A percentile compares a stretch with the other conserved stretches of the same genome.
Conservation (phyloP, 2,329 filamentous ascomycete genomes). For the Paecilomyces sp. region DNA sequence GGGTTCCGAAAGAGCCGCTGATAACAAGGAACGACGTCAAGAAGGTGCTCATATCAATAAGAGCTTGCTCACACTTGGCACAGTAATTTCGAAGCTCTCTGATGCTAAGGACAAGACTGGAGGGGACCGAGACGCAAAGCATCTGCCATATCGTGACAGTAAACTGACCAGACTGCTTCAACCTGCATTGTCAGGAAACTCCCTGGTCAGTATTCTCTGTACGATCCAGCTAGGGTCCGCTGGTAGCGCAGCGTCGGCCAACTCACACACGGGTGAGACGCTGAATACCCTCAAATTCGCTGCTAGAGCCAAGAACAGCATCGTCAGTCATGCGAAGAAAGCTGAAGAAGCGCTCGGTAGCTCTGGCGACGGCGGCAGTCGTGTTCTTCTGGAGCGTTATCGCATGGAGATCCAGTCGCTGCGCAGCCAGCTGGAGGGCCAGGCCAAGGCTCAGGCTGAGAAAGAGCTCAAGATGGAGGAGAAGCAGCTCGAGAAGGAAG, state of each 20-base stretch:
- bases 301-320: slow-evolving; percentile 93
- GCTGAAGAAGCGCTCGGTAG: slow-evolving; percentile 80
- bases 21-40: slow-evolving; percentile 85
- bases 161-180: slow-evolving; percentile 91
- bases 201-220: slow-evolving; percentile 93
- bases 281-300: slow-evolving; percentile 96
- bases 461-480: slow-evolving; percentile 58
- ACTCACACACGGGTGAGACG: slow-evolving; percentile 76
- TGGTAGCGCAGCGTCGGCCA: slow-evolving; percentile 62
- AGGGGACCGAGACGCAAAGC: slow-evolving; percentile 76
- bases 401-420: slow-evolving; percentile 86
- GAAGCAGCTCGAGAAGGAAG: slow-evolving; percentile 72
- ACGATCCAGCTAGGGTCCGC: slow-evolving; percentile 85
- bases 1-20: slow-evolving; percentile 91
- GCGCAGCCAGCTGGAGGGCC: slow-evolving; percentile 70
- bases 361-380: slow-evolving; percentile 72
- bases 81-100: slow-evolving; percentile 88
- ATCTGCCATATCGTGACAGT: slow-evolving; percentile 94
- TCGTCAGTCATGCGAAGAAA: slow-evolving; percentile 92
- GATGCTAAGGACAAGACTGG: slow-evolving; percentile 77
- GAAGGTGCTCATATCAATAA: slow-evolving; percentile 99
- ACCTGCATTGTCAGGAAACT: slow-evolving; percentile 85
- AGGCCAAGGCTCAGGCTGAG: slow-evolving; percentile 61
- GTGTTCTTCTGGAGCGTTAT: slow-evolving; percentile 86
- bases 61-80: slow-evolving; percentile 87